Conservation (phyloP, 306 rosid genomes). For the Medicago arabica region DNA sequence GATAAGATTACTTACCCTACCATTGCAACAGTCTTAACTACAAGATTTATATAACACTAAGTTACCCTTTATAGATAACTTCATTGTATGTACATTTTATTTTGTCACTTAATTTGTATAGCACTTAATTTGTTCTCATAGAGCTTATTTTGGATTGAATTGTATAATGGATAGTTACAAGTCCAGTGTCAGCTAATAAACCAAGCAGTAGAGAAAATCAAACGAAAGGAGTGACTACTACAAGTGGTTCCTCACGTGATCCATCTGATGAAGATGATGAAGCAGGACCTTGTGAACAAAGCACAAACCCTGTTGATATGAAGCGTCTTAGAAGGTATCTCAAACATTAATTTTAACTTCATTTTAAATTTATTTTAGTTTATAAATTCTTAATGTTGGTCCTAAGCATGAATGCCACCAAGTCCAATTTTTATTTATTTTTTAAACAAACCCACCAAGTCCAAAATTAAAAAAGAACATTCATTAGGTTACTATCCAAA, state of each 20-base stretch:
- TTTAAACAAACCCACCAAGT: too few relatives aligned
- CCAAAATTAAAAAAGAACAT: not conserved
- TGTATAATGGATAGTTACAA: slow-evolving; percentile 49
- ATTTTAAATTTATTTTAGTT: not conserved
- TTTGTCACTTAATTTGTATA: slow-evolving; percentile 5
- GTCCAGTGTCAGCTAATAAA: slow-evolving; percentile 73
- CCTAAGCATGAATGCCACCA: not conserved
- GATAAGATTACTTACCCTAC: not conserved
- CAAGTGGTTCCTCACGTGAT: slow-evolving; percentile 80
- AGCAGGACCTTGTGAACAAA: slow-evolving; percentile 68
- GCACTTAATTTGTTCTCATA: not conserved
- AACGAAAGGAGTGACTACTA: slow-evolving; percentile 49
- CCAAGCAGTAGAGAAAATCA: slow-evolving; percentile 54
- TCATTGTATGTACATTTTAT: slow-evolving; percentile 4
- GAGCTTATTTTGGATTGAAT: slow-evolving; percentile 35
- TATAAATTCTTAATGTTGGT: not conserved
- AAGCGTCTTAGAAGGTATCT: slow-evolving; percentile 80
- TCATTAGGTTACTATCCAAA: too few relatives aligned
- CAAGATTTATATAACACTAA: not conserved
- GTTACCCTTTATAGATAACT: slow-evolving; percentile 18
- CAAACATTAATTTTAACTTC: not conserved
- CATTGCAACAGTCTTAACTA: not conserved
- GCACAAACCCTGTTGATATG: slow-evolving; percentile 57
- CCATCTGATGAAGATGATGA: slow-evolving; percentile 85
- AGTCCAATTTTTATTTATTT: too few relatives aligned